Evolutionary conservation across 2,329 filamentous ascomycete species (phyloP), one percentile per base, ranked within the genome.

Genomic region (Xylariaceae sp.): DNA sequence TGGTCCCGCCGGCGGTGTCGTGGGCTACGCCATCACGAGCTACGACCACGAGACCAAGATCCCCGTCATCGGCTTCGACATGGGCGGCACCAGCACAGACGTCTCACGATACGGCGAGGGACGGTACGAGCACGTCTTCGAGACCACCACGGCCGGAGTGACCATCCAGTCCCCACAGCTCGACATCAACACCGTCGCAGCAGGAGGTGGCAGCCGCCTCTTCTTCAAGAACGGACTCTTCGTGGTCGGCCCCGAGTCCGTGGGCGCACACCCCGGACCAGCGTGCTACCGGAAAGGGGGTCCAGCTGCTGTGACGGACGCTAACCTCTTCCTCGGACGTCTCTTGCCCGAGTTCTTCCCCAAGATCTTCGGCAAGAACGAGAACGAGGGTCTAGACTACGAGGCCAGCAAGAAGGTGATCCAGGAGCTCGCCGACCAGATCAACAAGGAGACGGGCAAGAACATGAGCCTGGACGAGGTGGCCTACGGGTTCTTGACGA

Each of bases 151-250:
- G 1, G 89, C 89, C 0, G 89, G 89, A n/a, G 86, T 95, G 1
- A 90, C 88, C 0, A 92, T 95, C 18, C 88, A 95, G 54, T 89
- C 85, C 1, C 89, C 89, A 0, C 88, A 95, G 55, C 73, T 95
- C 0, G 88, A 95, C 56, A 95, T 95, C 65, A 95, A 95, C 61
- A 96, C 89, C 0, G 89, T 96, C 1, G 89, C 89, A 5, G 89
- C 89, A 3, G 89, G 89, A 32, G 89, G 89, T 47, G 88, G 88
- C 5, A 90, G 85, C 1, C 73, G 83, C 19, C 70, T 96, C 3
- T 92, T 94, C 63, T 95, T 87, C 74, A 80, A 78, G 46, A 94
- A 95, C 48, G 88, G 89, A 1, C 69, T 96, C 0, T 95, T 96
- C 50, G 84, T 89, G 0, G 88, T 95, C 3, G 89, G 89, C 0